Conservation (phyloP, 352 stramenopile genomes). For the Phytophthora pseudosyringae region DNA sequence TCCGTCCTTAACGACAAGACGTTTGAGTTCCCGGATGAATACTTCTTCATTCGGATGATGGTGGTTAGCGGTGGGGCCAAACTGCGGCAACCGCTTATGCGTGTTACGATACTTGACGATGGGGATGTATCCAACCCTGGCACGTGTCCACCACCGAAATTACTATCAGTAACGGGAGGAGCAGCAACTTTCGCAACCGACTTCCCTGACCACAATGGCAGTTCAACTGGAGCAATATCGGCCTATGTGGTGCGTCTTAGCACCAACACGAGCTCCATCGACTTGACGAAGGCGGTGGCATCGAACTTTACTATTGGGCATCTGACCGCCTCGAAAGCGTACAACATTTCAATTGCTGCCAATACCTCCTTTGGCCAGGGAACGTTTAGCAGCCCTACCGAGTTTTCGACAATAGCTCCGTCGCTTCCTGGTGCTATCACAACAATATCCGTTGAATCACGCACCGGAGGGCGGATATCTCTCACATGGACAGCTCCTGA, state of each 20-base stretch:
- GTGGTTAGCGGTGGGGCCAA: slow-evolving; percentile 37
- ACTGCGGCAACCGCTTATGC: slow-evolving; percentile 13
- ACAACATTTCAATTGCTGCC: slow-evolving; percentile 51
- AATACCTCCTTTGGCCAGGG: slow-evolving; percentile 39
- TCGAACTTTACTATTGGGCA: slow-evolving; percentile 29
- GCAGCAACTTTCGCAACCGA: slow-evolving; percentile 34
- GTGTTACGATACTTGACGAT: slow-evolving; percentile 63
- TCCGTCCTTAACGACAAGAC: slow-evolving; percentile 68
- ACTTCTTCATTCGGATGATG: slow-evolving; percentile 46
- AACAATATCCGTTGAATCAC: slow-evolving; percentile 22
- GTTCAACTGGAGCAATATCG: slow-evolving; percentile 35
- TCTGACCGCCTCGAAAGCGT: slow-evolving; percentile 42
- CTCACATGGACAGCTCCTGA: slow-evolving; percentile 51
- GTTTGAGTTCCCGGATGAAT: slow-evolving; percentile 60
- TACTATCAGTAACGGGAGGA: slow-evolving; percentile 48
- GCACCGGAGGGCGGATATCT: slow-evolving; percentile 47
- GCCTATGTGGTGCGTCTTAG: slow-evolving; percentile 48
- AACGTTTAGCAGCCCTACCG: slow-evolving; percentile 36
- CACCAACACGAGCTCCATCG: slow-evolving; percentile 8
- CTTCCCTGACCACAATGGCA: slow-evolving; percentile 60
- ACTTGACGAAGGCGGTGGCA: slow-evolving; percentile 24
- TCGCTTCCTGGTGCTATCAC: slow-evolving; percentile 43
- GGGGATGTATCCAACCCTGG: slow-evolving; percentile 52
- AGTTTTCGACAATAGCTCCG: slow-evolving; percentile 48
- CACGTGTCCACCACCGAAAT: slow-evolving; percentile 23